Evolutionary conservation across 805 yeast genomes (phyloP).

Genomic region (Myxozyma lipomycoides): DNA sequence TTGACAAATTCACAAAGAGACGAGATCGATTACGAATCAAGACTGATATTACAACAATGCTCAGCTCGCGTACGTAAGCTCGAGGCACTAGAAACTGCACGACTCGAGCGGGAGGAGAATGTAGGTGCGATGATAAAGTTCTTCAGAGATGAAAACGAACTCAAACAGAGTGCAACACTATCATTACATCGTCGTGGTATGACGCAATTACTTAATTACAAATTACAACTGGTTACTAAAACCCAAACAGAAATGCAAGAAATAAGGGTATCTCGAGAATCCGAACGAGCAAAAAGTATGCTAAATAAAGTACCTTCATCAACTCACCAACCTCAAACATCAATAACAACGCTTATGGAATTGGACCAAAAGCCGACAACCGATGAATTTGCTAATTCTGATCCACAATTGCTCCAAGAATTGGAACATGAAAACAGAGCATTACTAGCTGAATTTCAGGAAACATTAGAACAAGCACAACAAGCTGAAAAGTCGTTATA

Average conservation of each 20-base stretch:
- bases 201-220: constrained; percentile 37
- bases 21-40: constrained; percentile 41
- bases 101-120: background rate
- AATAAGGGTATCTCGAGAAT: constrained; percentile 34
- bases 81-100: constrained; percentile 30
- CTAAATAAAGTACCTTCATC: constrained; percentile 1
- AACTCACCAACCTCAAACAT: background rate
- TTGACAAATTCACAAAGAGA: constrained; percentile 39
- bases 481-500: constrained; percentile 41
- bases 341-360: constrained; percentile 3
- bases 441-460: constrained; percentile 38
- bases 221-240: constrained; percentile 35
- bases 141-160: constrained; percentile 1
- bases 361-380: constrained; percentile 1
- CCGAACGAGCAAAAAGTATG: constrained; percentile 30
- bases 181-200: constrained; percentile 39
- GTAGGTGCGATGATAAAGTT: background rate
- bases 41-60: constrained; percentile 38
- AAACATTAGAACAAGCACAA: constrained; percentile 38
- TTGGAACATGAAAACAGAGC: constrained; percentile 38
- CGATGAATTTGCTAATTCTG: background rate
- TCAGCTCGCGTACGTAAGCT: constrained; percentile 32
- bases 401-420: constrained; percentile 30
- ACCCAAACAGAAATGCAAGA: constrained; percentile 38
- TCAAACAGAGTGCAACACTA: constrained; percentile 27